Evolutionary conservation across 805 yeast genomes (phyloP), one percentile per base, ranked within the genome.

Genomic region (Myxozyma monticola): DNA sequence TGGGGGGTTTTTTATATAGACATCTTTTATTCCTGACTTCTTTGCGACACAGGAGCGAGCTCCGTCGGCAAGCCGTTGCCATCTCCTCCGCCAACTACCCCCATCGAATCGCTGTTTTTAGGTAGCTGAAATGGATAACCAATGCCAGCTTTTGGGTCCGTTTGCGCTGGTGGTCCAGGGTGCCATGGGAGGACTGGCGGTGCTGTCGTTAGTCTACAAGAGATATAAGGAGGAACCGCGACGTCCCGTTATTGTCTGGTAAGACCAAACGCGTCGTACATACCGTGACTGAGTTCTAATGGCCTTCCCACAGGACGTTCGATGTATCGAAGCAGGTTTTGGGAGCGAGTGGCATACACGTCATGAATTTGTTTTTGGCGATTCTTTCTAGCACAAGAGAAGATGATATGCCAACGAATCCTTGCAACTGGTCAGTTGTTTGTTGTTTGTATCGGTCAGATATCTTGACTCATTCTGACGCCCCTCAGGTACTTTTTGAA

Each of bases 321-420:
- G 99, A 91, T 65, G 95, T 91, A 0, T 78, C 87, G 15, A 91
- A 93, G 64, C 99, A 91, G 65, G 75, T 91, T 0, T 70, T 88
- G 20, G 99, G 98, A 0, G 88, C 98, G 0, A 67, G 86, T 24
- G 88, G 90, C 1, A 78, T 91, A 1, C 99, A 91, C 65, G 72
- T 85, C 7, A 70, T 90, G 63, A 91, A 91, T 61, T 75, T 91
- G 8, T 66, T 80, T 12, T 70, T 88, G 37, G 84, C 96, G 33
- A 77, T 88, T 5, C 49, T 88, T 26, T 62, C 70, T 37, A 64
- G 69, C 37, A 63, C 60, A 21, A 41, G 58, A 17, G 60, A 57
- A 29, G 61, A 60, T 14, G 62, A 62, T 34, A 66, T 68, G 47
- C 73, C 75, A 9, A 79, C 76, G 42, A 83, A 83, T 54, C 95